phyloP scores from a whole-genome alignment of 148 eudicot genomes.

The Linanthus parryae region DNA sequence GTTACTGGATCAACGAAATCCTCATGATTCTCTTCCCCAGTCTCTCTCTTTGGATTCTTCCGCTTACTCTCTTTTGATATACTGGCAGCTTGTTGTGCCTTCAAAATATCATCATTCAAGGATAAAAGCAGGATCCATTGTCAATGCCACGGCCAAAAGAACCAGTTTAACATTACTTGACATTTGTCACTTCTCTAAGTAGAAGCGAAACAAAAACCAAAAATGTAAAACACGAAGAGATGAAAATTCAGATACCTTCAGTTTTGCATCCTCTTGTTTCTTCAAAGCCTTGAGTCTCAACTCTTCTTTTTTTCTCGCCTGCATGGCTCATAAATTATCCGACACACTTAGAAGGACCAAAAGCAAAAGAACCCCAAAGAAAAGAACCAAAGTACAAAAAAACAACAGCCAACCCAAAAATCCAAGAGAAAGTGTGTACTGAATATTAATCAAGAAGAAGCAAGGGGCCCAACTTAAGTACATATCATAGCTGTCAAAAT shows the following conservation, averaged over 20 bases:
- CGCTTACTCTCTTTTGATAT: conserved; percentile 47
- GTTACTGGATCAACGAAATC: conserved; percentile 80
- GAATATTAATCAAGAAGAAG: no score
- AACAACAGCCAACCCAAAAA: no score
- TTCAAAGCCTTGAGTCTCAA: conserved; percentile 83
- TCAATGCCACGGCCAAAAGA: neutral
- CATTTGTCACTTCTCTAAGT: neutral
- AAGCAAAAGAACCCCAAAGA: neutral
- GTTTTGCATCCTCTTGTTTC: conserved; percentile 80
- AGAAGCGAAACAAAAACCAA: neutral
- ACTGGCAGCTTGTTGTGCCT: conserved; percentile 58
- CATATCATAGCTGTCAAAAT: no score
- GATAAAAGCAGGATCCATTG: neutral
- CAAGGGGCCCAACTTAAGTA: no score
- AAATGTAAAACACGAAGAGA: neutral
- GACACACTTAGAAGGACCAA: neutral
- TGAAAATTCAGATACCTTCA: conserved; percentile 13
- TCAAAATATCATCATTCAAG: conserved; percentile 4
- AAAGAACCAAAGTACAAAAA: no score
- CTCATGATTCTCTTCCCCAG: conserved; percentile 62
- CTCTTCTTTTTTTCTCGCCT: conserved; percentile 70
- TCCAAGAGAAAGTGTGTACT: no score
- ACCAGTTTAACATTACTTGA: neutral
- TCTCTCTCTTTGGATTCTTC: conserved; percentile 50
- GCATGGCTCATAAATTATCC: no score